phyloP scores from a whole-genome alignment of 306 rosid genomes.

The Corylus heterophylla region DNA sequence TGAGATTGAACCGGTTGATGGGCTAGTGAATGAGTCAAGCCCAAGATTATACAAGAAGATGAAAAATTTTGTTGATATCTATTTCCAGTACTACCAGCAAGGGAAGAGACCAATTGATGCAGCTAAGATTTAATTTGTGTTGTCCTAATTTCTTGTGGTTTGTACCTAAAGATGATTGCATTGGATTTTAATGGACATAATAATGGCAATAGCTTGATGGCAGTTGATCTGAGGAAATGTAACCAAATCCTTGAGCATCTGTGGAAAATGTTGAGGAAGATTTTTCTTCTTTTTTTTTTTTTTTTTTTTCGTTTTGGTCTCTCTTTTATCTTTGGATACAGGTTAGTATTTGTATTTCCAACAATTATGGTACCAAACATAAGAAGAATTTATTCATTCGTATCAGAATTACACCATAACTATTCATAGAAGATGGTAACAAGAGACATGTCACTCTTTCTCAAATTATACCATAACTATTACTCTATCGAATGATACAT shows the following conservation, averaged over 20 bases:
- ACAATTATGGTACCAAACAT: neutral
- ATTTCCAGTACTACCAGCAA: slow-evolving; percentile 58
- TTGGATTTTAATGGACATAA: neutral
- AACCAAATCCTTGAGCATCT: neutral
- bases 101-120: slow-evolving; percentile 50
- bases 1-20: slow-evolving; percentile 55
- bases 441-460: neutral
- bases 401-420: too few relatives aligned
- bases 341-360: neutral
- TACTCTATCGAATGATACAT: neutral
- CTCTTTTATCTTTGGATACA: neutral
- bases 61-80: slow-evolving; percentile 40
- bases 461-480: neutral
- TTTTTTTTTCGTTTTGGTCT: neutral
- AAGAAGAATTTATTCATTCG: neutral
- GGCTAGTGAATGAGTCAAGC: slow-evolving; percentile 44
- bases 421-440: neutral
- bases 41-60: slow-evolving; percentile 50
- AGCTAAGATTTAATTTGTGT: neutral
- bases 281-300: too few relatives aligned
- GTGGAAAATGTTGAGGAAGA: neutral
- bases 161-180: too few relatives aligned
- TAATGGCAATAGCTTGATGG: neutral
- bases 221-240: neutral
- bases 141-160: too few relatives aligned